Evolutionary conservation across 2,329 filamentous ascomycete species (phyloP), one percentile per base, ranked within the genome.

Genomic region (Curvularia eragrostidis): DNA sequence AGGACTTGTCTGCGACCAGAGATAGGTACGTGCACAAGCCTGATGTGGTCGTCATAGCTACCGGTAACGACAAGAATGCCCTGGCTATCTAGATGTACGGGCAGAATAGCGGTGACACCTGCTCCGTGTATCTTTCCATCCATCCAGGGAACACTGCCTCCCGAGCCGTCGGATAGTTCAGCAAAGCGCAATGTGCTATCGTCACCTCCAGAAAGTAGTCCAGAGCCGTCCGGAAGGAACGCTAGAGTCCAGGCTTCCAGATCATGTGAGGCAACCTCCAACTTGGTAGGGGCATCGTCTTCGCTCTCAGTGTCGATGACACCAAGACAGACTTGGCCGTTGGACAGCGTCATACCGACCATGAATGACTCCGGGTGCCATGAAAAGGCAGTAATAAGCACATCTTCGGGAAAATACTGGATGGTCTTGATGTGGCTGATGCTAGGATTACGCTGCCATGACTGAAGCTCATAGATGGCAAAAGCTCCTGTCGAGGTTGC

Each of bases 41-140:
- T 86, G 18, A 98, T 80, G 59, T 84, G 82, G 67, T 98, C 93
- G 68, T 98, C 95, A 71, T 98, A 99, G 71, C 91, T 96, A 3
- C 95, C 95, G 0, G 93, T 97, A 2, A 97, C 70, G 2, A 96
- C 76, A 4, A 95, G 70, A 3, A 82, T 80, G 8, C 61, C 57
- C 1, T 82, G 81, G 23, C 56, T 60, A 42, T 66, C 58, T 3
- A 79, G 79, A 8, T 83, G 79, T 2, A 96, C 78, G 0, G 93
- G 91, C 2, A 97, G 77, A 52, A 98, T 95, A 1, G 91, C 87
- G 0, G 93, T 97, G 1, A 98, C 90, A 10, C 95, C 94, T 1
- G 93, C 92, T n/a, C 82, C 81, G 69, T 97, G 92, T 15, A 84
- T 82, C 59, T 82, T 87, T 21, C 79, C 78, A 65, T 87, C 84